Conservation (phyloP, 805 yeast species). For the Metschnikowia gelsemii region DNA sequence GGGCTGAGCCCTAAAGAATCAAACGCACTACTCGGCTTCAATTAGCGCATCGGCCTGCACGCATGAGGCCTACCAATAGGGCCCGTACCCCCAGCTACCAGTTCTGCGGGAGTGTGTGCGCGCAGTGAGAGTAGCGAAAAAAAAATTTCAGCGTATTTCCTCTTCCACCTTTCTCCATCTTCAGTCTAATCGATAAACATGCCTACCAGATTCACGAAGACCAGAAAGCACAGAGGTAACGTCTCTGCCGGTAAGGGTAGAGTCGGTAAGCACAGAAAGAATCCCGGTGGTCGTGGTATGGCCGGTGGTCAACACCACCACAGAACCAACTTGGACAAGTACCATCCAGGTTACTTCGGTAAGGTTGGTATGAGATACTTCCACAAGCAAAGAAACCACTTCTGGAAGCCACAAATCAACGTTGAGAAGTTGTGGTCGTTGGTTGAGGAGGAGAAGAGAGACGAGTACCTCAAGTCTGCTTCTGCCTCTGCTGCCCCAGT, state of each 20-base stretch:
- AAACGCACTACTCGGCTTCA: background rate
- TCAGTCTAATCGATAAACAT: constrained; percentile 43
- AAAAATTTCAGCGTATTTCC: constrained; percentile 15
- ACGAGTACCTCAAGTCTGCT: constrained; percentile 82
- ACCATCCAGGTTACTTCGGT: constrained; percentile 99
- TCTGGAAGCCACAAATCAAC: constrained; percentile 98
- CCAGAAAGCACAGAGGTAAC: constrained; percentile 99
- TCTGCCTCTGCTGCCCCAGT: constrained; percentile 94
- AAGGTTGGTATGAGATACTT: constrained; percentile 99
- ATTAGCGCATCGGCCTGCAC: constrained; percentile 9
- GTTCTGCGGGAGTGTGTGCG: too few species aligned
- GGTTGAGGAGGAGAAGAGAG: constrained; percentile 91
- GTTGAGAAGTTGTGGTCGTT: constrained; percentile 98
- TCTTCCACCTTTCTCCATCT: constrained; percentile 13
- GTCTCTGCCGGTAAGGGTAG: constrained; percentile 99
- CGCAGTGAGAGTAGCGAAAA: constrained; percentile 16
- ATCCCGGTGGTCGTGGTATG: constrained; percentile 99
- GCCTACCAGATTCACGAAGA: constrained; percentile 99
- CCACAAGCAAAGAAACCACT: constrained; percentile 92
- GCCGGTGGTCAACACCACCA: constrained; percentile 99
- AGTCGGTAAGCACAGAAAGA: constrained; percentile 99
- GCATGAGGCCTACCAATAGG: background rate
- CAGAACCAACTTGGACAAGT: constrained; percentile 99
- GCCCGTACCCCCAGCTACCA: too few species aligned
- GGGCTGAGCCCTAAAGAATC: constrained; percentile 17